A percentile compares a stretch with the other conserved stretches of the same genome.
Conservation (phyloP, 805 yeast species). For the Zygoascus flipseniorum region DNA sequence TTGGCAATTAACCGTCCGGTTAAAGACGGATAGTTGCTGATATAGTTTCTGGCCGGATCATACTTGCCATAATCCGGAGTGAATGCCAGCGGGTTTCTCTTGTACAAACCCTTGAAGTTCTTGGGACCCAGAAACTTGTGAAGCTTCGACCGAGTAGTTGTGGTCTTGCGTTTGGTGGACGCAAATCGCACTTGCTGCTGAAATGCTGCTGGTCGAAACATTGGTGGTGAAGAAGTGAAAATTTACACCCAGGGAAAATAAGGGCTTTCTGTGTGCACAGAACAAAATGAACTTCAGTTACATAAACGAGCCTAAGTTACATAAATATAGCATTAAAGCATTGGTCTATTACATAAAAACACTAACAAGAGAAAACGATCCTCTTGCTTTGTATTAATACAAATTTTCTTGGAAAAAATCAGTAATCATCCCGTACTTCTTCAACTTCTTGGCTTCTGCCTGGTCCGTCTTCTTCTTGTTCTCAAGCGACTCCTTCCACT, state of each 20-base stretch:
- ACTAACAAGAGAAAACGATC: too few species aligned
- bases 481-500: slow-evolving; percentile 18
- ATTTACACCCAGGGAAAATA: neutral
- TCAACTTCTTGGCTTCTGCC: slow-evolving; percentile 6
- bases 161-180: slow-evolving; percentile 2
- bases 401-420: slow-evolving; percentile 14
- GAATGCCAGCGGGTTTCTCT: slow-evolving; percentile 61
- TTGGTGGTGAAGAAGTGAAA: neutral
- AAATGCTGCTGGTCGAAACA: neutral
- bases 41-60: slow-evolving; percentile 39
- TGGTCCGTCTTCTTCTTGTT: slow-evolving; percentile 12
- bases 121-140: slow-evolving; percentile 74
- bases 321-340: too few species aligned
- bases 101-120: slow-evolving; percentile 76
- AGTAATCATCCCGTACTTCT: slow-evolving; percentile 9
- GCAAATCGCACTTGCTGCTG: neutral
- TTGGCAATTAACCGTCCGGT: neutral
- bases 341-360: too few species aligned
- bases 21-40: slow-evolving; percentile 20
- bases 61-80: slow-evolving; percentile 80
- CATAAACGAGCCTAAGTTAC: too few species aligned
- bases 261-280: too few species aligned
- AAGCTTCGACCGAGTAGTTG: slow-evolving; percentile 28
- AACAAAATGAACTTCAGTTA: too few species aligned
- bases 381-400: slow-evolving; percentile 4